Conservation (phyloP, 768 basidiomycete species). For the Imleria badia region DNA sequence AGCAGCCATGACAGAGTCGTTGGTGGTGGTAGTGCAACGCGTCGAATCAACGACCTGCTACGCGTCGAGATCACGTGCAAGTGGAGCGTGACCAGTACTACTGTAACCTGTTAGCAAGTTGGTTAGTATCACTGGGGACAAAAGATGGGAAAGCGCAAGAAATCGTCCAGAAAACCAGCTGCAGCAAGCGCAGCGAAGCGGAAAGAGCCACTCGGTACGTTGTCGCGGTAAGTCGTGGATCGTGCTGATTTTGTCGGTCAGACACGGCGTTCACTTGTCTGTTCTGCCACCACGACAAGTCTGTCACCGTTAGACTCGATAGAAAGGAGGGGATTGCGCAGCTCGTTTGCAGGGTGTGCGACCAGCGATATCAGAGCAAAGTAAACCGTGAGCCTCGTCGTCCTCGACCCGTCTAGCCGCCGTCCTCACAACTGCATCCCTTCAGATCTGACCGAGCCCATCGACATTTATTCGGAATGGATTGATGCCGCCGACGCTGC, state of each 20-base stretch:
- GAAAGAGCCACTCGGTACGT: conserved; percentile 70
- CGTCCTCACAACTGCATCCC: conserved; percentile 16
- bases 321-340: conserved; percentile 82
- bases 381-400: conserved; percentile 65
- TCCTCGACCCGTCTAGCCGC: neutral
- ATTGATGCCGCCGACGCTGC: conserved; percentile 87
- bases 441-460: conserved; percentile 80
- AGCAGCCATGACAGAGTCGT: conserved; percentile 50
- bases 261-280: conserved; percentile 85
- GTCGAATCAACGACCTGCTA: conserved; percentile 25
- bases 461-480: conserved; percentile 92
- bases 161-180: conserved; percentile 79
- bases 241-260: conserved; percentile 29
- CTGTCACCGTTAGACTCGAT: conserved; percentile 82
- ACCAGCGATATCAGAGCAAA: conserved; percentile 86
- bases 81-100: neutral
- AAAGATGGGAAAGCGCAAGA: conserved; percentile 86
- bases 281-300: conserved; percentile 89
- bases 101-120: neutral
- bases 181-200: conserved; percentile 60
- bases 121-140: too few relatives aligned
- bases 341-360: conserved; percentile 80
- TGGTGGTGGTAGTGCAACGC: conserved; percentile 27
- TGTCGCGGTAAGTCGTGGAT: neutral
- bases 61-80: conserved; percentile 36